Base-by-base conservation (phyloP, 306 rosid species). In the Vicia villosa region DNA sequence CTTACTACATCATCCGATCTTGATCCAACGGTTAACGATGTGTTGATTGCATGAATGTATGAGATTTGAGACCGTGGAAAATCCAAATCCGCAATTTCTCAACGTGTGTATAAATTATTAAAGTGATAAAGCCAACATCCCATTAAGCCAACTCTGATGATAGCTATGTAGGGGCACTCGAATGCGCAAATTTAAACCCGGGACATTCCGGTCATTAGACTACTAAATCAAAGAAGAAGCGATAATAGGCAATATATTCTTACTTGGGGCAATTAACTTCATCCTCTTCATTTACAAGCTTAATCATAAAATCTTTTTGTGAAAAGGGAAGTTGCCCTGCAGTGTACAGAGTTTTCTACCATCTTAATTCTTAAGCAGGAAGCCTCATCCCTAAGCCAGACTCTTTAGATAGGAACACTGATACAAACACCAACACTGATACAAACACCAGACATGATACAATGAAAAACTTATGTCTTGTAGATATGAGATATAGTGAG, bases 301-400 rank as follows among this genome's bases (percentile, higher is more conserved):
- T 91, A 77, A 94, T 79, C 50, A 79, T 83, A 73, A 94, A 91
- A 86, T 88, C 99, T 83, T 85, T 91, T 89, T 87, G 83, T 14
- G 82, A 75, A 84, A 94, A 94, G 74, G 99, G 99, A 62, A 93
- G 89, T 80, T 86, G 87, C 45, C 99, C 99, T 77, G 99, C 99
- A 40, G 97, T 91, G 85, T 94, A 94, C 80, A 94, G 81, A 74
- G 86, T 87, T 87, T 91, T 72, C 99, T 84, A 77, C 99, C 99
- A 83, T n/a, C n/a, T n/a, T n/a, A n/a, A n/a, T n/a, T 94, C 99
- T 79, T 91, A 94, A 26, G 97, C 99, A 17, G 97, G 99, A 43
- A 94, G 96, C 79, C 97, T 88, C 92, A 70, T 89, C 68, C 95
- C 99, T 41, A 94, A 61, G 72, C 91, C 97, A 81, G 97, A 80